These are phyloP conservation scores for Ricinus communis DNA, from an alignment of 345 rosid species.

Conservation along the genomic window DNA sequence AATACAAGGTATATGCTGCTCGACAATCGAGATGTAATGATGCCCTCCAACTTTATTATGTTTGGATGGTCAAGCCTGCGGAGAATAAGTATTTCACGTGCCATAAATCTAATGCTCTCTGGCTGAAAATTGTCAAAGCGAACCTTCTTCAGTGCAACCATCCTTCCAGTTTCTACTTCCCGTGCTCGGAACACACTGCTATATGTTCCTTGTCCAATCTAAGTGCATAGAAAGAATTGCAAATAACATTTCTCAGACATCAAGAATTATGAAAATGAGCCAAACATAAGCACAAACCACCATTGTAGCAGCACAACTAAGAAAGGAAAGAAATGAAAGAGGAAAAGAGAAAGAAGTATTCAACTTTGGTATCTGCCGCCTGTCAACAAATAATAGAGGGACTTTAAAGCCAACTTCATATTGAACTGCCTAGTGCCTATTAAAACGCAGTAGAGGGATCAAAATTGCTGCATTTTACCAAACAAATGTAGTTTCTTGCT, in stretches of 20 bases:
- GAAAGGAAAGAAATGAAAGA: not conserved
- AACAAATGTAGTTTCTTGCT: not conserved
- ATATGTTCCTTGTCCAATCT: slow-evolving; percentile 93
- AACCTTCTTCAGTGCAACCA: slow-evolving; percentile 79
- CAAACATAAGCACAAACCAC: not conserved
- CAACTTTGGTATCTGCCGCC: not conserved
- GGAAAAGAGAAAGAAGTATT: not conserved
- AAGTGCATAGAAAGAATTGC: slow-evolving; percentile 14
- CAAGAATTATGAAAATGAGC: too few species aligned
- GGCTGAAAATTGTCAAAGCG: slow-evolving; percentile 68
- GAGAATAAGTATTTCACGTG: slow-evolving; percentile 68
- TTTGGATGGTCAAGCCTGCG: slow-evolving; percentile 82
- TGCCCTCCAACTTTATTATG: slow-evolving; percentile 65
- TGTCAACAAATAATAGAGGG: not conserved
- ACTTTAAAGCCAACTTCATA: not conserved
- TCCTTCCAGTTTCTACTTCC: slow-evolving; percentile 62
- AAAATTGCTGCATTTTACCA: not conserved
- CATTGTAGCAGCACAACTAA: slow-evolving; percentile 7
- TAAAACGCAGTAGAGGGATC: not conserved
- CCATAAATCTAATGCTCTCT: slow-evolving; percentile 80
- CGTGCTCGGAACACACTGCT: slow-evolving; percentile 78
- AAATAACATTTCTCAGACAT: not conserved
- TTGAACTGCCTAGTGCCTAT: not conserved
- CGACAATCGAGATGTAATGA: slow-evolving; percentile 63
- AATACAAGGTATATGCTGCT: slow-evolving; percentile 69